Evolutionary conservation across 306 rosid species (phyloP).

Genomic region (Sindora glabra): DNA sequence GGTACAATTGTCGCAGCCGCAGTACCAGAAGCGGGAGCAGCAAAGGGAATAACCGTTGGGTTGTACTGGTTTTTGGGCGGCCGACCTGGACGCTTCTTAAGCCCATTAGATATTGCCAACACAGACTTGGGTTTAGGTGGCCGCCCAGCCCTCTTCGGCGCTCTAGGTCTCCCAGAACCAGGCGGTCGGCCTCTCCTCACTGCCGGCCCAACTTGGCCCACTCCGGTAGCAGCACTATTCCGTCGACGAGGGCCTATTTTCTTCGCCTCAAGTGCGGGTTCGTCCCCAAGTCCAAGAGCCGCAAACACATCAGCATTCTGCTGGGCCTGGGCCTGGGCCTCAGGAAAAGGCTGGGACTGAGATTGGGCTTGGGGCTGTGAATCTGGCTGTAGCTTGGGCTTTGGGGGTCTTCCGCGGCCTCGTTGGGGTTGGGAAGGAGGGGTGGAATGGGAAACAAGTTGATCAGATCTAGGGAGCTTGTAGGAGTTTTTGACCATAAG

Average conservation of each 20-base stretch:
- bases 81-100: conserved; percentile 61
- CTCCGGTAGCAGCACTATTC: not conserved
- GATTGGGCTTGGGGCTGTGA: not conserved
- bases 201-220: not conserved
- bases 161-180: conserved; percentile 26
- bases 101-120: not conserved
- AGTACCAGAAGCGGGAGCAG: not conserved
- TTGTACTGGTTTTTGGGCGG: conserved; percentile 47
- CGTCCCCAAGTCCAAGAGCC: conserved; percentile 62
- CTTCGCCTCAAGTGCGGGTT: conserved; percentile 15
- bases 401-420: conserved; percentile 63
- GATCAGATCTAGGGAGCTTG: conserved; percentile 62
- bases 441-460: too few relatives aligned
- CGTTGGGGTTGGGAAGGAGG: not conserved
- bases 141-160: conserved; percentile 35
- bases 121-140: conserved; percentile 43
- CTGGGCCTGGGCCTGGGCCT: not conserved
- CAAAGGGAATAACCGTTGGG: conserved; percentile 46
- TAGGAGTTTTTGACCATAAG: conserved; percentile 70
- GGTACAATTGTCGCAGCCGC: not conserved
- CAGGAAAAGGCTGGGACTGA: not conserved
- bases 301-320: conserved; percentile 49
- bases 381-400: conserved; percentile 19
- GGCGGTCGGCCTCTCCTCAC: conserved; percentile 64
- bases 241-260: conserved; percentile 58